Conservation (phyloP, 2,329 filamentous ascomycete genomes). For the Hypoxylon sp. region DNA sequence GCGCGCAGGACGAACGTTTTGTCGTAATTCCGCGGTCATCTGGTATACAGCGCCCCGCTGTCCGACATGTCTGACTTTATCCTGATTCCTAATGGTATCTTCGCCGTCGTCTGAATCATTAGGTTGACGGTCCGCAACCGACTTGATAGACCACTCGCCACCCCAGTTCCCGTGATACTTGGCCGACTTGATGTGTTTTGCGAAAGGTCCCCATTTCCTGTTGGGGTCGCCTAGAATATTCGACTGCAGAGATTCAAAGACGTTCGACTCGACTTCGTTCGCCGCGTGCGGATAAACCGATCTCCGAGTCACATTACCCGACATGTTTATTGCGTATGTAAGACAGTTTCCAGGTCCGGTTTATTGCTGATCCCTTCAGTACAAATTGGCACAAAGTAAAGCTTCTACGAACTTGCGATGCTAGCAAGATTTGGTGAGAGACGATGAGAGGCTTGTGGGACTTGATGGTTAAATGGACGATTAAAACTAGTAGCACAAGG, state of each 20-base stretch:
- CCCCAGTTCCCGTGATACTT: conserved; percentile 20
- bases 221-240: conserved; percentile 25
- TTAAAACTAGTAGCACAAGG: conserved; percentile 12
- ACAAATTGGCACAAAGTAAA: neutral
- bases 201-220: conserved; percentile 37
- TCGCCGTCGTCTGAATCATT: neutral
- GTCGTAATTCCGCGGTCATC: conserved; percentile 4
- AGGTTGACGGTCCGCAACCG: conserved; percentile 19
- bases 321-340: conserved; percentile 11
- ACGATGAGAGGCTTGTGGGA: conserved; percentile 19
- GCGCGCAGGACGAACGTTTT: conserved; percentile 44
- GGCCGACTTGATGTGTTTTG: conserved; percentile 21
- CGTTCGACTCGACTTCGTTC: conserved; percentile 8
- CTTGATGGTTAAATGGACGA: conserved; percentile 7
- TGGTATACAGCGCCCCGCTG: neutral
- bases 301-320: neutral
- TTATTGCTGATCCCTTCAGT: neutral
- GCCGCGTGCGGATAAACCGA: neutral
- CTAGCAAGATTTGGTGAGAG: conserved; percentile 6
- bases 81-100: neutral
- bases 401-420: conserved; percentile 2
- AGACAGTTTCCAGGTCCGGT: neutral
- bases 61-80: neutral
- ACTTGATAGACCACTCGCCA: conserved; percentile 25
- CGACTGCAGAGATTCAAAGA: conserved; percentile 10